Conservation (phyloP, 495 filamentous ascomycete genomes). For the Rusavskia elegans region DNA sequence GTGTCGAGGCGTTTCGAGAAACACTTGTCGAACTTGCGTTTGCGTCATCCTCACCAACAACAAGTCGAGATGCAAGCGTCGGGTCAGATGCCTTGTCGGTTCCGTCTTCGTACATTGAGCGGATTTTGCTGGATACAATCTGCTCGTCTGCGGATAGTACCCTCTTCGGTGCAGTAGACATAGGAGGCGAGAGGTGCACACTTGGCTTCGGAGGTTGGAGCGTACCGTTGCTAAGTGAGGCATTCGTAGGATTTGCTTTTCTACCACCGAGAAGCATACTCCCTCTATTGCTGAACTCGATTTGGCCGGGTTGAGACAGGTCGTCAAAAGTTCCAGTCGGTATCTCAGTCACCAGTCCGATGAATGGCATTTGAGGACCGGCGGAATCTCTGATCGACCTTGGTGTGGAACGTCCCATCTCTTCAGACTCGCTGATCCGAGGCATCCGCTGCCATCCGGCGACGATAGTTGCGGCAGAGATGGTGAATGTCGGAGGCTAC, state of each 20-base stretch:
- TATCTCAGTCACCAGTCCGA: constrained; percentile 39
- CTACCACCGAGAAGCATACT: constrained; percentile 28
- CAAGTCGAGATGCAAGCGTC: not conserved
- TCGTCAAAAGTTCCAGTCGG: constrained; percentile 36
- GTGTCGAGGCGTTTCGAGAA: constrained; percentile 2
- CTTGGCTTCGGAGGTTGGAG: constrained; percentile 12
- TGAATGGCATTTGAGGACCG: constrained; percentile 25
- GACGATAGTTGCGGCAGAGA: constrained; percentile 8
- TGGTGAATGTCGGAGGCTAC: constrained; percentile 8
- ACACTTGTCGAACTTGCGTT: constrained; percentile 5
- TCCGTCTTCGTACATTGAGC: constrained; percentile 75
- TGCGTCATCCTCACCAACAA: too few species aligned
- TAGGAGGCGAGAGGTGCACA: constrained; percentile 7
- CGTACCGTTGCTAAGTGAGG: constrained; percentile 3
- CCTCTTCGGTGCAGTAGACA: constrained; percentile 18
- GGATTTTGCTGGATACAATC: constrained; percentile 73
- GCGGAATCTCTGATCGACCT: not conserved
- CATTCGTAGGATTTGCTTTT: constrained; percentile 22
- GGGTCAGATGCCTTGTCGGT: not conserved
- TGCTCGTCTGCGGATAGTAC: constrained; percentile 66
- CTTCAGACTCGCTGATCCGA: constrained; percentile 8
- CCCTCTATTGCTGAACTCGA: constrained; percentile 43
- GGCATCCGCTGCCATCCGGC: constrained; percentile 23
- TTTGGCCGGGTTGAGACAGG: constrained; percentile 27
- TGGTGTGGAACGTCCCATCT: constrained; percentile 7